Evolutionary conservation across 1,284 basidiomycete species (phyloP).

Genomic region (Naganishia sp.): DNA sequence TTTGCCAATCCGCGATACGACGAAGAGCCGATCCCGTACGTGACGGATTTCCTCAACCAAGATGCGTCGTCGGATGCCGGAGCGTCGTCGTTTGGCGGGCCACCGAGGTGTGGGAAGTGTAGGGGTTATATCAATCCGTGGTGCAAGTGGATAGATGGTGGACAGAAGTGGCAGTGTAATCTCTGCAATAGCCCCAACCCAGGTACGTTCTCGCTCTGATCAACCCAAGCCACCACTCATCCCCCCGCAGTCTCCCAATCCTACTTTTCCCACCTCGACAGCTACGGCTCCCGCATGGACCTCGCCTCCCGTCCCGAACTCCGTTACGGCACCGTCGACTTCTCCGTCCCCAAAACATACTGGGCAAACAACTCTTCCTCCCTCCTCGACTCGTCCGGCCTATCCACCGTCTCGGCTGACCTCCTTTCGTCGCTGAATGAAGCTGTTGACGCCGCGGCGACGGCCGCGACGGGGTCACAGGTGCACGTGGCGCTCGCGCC

Average conservation of each 20-base stretch:
- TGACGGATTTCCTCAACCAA: slow-evolving; percentile 55
- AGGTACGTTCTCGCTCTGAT: slow-evolving; percentile 59
- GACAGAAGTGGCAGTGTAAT: slow-evolving; percentile 89
- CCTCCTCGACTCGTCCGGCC: slow-evolving; percentile 59
- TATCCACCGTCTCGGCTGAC: slow-evolving; percentile 48
- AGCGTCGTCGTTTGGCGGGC: slow-evolving; percentile 61
- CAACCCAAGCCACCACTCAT: not conserved
- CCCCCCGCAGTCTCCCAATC: slow-evolving; percentile 65
- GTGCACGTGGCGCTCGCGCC: slow-evolving; percentile 32
- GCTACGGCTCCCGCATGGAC: slow-evolving; percentile 78
- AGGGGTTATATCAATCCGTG: slow-evolving; percentile 94
- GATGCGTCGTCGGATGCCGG: slow-evolving; percentile 56
- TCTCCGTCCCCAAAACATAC: slow-evolving; percentile 80
- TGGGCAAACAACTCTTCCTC: slow-evolving; percentile 68
- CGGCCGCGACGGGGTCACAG: slow-evolving; percentile 47
- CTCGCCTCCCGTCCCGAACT: slow-evolving; percentile 82
- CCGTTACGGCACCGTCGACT: slow-evolving; percentile 88
- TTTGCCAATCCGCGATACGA: slow-evolving; percentile 80
- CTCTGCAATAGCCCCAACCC: slow-evolving; percentile 78
- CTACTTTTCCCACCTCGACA: slow-evolving; percentile 85
- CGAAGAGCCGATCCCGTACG: slow-evolving; percentile 78
- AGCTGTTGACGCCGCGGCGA: slow-evolving; percentile 42
- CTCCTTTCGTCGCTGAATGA: slow-evolving; percentile 49
- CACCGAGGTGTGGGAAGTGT: slow-evolving; percentile 82
- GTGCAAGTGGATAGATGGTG: slow-evolving; percentile 83